Percentiles rank a stretch among this genome's conserved stretches.
Evolutionary conservation across 2,329 filamentous ascomycete species (phyloP).

Genomic region (Ceratocystis lukuohia): DNA sequence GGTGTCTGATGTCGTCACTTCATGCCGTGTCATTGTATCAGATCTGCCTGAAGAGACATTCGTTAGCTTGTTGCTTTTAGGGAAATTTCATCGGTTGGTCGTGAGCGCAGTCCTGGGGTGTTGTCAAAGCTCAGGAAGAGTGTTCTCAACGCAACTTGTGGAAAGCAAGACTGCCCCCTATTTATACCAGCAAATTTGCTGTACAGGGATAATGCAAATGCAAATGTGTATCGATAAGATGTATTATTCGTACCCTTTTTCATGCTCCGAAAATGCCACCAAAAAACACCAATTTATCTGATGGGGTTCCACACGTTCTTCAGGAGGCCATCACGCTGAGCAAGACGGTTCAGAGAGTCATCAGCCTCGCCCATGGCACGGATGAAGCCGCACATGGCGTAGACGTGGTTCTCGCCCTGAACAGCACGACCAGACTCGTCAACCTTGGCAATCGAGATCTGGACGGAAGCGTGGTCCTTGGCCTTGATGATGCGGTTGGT

Average conservation of each 20-base stretch:
- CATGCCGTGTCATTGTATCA: conserved; percentile 19
- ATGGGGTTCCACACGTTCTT: conserved; percentile 89
- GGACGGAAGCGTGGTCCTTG: conserved; percentile 98
- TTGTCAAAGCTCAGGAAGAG: background rate
- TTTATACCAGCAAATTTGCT: conserved; percentile 10
- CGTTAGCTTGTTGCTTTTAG: conserved; percentile 13
- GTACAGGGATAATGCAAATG: conserved; percentile 3
- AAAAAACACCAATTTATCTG: conserved; percentile 35
- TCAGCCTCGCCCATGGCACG: conserved; percentile 96
- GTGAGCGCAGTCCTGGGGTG: background rate
- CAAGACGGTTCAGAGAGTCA: conserved; percentile 87
- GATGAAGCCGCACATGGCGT: conserved; percentile 95
- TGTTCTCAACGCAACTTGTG: background rate
- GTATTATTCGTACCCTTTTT: conserved; percentile 18
- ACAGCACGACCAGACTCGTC: conserved; percentile 93
- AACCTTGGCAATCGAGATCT: conserved; percentile 94
- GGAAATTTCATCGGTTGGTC: background rate
- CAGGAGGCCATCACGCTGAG: conserved; percentile 90
- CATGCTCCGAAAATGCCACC: conserved; percentile 17
- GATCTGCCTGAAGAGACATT: conserved; percentile 16
- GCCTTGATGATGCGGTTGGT: conserved; percentile 99
- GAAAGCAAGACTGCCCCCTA: background rate
- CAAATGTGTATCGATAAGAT: conserved; percentile 9
- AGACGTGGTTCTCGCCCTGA: conserved; percentile 93
- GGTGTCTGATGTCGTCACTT: conserved; percentile 19